Evolutionary conservation across 495 filamentous ascomycete genomes (phyloP), one percentile per base, ranked within the genome.

Genomic region (Thermothielavioides terrestris): DNA sequence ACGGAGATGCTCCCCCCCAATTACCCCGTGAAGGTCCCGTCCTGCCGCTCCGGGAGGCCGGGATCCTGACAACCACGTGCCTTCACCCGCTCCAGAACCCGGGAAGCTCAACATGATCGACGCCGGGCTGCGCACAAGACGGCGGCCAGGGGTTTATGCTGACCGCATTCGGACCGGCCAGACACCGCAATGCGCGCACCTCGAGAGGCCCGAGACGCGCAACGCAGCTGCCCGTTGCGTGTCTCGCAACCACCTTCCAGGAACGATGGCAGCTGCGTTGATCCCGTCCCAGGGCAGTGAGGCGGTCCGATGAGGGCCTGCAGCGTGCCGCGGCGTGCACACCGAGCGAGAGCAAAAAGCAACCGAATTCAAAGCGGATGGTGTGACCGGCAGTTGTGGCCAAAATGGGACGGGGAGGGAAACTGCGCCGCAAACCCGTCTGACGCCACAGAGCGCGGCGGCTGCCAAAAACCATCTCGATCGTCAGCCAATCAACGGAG

Each of bases 31-130:
- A 32, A 42, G 25, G 32, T 27, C 34, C 31, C 44, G 34, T 30
- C 11, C 5, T 8, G 36, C 34, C 34, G n/a, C 17, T 11, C 39
- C 12, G 25, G 7, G 14, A 14, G 20, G 6, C 18, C 17, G 26
- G 32, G 38, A 35, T 26, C 42, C 46, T 38, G 28, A 42, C 37
- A 34, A 42, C 46, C 46, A 49, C 46, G 46, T 49, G 46, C 34
- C 36, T 34, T 42, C 46, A 34, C 28, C 46, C 28, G 10, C 37
- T 18, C 37, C 12, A 42, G 14, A 41, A n/a, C 46, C 46, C 36
- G 27, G 36, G 26, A 42, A 26, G 25, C 8, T 42, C 27, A 42
- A 34, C 46, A 26, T 42, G 46, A 42, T 49, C 46, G 46, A 23
- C 46, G 46, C 28, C 36, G 8, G 34, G 31, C 7, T 39, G 35